phyloP scores from a whole-genome alignment of 805 yeast species.

The Ogataea trehaloabstinens region DNA sequence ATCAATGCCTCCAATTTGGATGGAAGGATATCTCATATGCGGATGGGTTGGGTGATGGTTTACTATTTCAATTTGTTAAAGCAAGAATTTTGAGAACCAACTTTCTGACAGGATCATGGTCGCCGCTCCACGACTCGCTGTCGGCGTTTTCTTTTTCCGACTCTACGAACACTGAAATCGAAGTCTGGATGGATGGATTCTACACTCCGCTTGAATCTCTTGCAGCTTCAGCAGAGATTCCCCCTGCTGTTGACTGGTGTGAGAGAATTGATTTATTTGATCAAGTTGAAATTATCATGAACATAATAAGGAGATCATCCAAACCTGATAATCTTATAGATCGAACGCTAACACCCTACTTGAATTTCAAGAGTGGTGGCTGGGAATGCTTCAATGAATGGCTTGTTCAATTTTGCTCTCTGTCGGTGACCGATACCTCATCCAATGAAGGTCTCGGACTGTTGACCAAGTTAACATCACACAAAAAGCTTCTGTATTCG shows the following conservation, averaged over 20 bases:
- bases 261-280: slow-evolving; percentile 15
- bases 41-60: neutral
- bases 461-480: slow-evolving; percentile 20
- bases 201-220: slow-evolving; percentile 22
- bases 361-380: slow-evolving; percentile 9
- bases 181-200: slow-evolving; percentile 22
- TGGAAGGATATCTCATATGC: neutral
- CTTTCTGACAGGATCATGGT: slow-evolving; percentile 11
- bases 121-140: slow-evolving; percentile 2
- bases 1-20: slow-evolving; percentile 2
- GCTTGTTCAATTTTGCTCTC: slow-evolving; percentile 18
- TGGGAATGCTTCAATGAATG: slow-evolving; percentile 21
- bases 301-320: slow-evolving; percentile 4
- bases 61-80: slow-evolving; percentile 20
- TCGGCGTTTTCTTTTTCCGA: neutral
- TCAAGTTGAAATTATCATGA: slow-evolving; percentile 18
- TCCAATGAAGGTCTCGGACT: slow-evolving; percentile 9
- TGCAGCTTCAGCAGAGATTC: slow-evolving; percentile 6
- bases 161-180: slow-evolving; percentile 10
- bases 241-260: slow-evolving; percentile 23
- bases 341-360: slow-evolving; percentile 21
- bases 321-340: slow-evolving; percentile 9
- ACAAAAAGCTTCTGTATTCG: slow-evolving; percentile 17
- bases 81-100: slow-evolving; percentile 21
- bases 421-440: slow-evolving; percentile 2